A percentile compares a stretch with the other conserved stretches of the same genome.
Evolutionary conservation across 2,329 filamentous ascomycete species (phyloP).

Genomic region (Penicillium sp.): DNA sequence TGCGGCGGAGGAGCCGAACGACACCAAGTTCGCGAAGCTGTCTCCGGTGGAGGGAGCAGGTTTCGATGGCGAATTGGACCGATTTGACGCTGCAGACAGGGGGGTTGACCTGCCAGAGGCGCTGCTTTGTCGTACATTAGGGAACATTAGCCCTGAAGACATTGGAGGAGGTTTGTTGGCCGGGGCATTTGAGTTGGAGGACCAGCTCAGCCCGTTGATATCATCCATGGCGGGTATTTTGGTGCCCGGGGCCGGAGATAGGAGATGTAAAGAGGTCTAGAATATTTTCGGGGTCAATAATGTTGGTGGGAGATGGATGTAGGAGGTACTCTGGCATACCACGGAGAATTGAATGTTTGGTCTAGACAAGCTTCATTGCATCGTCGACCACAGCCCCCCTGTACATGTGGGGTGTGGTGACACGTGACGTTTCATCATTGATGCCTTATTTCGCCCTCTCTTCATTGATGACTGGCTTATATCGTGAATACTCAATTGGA

Average conservation of each 20-base stretch:
- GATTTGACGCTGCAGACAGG: slow-evolving; percentile 32
- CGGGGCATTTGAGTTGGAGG: slow-evolving; percentile 36
- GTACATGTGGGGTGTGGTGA: slow-evolving; percentile 13
- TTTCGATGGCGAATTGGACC: slow-evolving; percentile 40
- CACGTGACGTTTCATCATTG: slow-evolving; percentile 19
- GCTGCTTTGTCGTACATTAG: slow-evolving; percentile 34
- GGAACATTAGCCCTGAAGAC: slow-evolving; percentile 36
- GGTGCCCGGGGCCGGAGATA: neutral
- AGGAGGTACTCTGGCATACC: neutral
- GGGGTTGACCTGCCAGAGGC: slow-evolving; percentile 47
- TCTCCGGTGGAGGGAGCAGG: slow-evolving; percentile 45
- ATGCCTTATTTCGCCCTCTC: neutral
- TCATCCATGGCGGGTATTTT: slow-evolving; percentile 44
- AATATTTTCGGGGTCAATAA: neutral
- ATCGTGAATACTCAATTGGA: neutral
- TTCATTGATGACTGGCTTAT: neutral
- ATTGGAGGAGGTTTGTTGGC: slow-evolving; percentile 39
- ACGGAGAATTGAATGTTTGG: slow-evolving; percentile 2
- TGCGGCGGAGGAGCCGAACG: slow-evolving; percentile 50
- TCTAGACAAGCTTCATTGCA: slow-evolving; percentile 3
- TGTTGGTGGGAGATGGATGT: neutral
- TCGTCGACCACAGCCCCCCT: slow-evolving; percentile 10
- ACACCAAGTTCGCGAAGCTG: slow-evolving; percentile 65
- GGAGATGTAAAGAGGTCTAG: neutral
- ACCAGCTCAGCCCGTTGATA: slow-evolving; percentile 49